phyloP scores from a whole-genome alignment of 2,329 filamentous ascomycete genomes.

The Beauveria sp. region DNA sequence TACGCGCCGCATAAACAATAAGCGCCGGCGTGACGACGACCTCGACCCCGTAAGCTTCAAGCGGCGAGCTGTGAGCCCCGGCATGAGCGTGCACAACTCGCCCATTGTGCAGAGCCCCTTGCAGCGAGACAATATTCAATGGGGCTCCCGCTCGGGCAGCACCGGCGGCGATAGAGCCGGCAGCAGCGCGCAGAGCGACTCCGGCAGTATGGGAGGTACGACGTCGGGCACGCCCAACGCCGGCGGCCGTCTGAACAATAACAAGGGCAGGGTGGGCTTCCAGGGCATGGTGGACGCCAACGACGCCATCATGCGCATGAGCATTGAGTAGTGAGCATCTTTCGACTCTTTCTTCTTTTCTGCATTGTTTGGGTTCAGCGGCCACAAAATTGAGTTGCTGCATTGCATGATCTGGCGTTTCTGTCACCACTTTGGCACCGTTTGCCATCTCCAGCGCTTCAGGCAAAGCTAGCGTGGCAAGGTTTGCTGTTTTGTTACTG shows the following conservation, averaged over 20 bases:
- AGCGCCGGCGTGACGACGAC: slow-evolving; percentile 84
- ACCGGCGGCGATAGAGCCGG: slow-evolving; percentile 47
- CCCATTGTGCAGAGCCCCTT: slow-evolving; percentile 80
- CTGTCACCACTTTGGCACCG: neutral
- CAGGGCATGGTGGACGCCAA: slow-evolving; percentile 96
- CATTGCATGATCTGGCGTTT: slow-evolving; percentile 11
- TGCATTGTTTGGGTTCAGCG: neutral
- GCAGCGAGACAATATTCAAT: slow-evolving; percentile 61
- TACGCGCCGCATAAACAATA: slow-evolving; percentile 69
- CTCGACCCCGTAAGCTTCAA: slow-evolving; percentile 86
- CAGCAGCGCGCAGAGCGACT: slow-evolving; percentile 45
- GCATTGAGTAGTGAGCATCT: slow-evolving; percentile 62
- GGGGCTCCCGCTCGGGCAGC: slow-evolving; percentile 64
- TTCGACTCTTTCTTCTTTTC: neutral
- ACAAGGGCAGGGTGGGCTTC: slow-evolving; percentile 62
- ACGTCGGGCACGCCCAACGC: slow-evolving; percentile 21
- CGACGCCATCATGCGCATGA: slow-evolving; percentile 94
- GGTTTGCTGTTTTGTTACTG: neutral
- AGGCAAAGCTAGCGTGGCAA: neutral
- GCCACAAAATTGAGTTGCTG: neutral
- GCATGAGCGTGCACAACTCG: slow-evolving; percentile 84
- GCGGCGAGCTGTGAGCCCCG: slow-evolving; percentile 81
- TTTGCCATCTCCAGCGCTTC: neutral
- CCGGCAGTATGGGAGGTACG: slow-evolving; percentile 32
- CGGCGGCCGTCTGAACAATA: slow-evolving; percentile 37